These are phyloP conservation scores for Claviceps quebecensis DNA, from an alignment of 2,329 filamentous ascomycete genomes.

Conservation along the genomic window DNA sequence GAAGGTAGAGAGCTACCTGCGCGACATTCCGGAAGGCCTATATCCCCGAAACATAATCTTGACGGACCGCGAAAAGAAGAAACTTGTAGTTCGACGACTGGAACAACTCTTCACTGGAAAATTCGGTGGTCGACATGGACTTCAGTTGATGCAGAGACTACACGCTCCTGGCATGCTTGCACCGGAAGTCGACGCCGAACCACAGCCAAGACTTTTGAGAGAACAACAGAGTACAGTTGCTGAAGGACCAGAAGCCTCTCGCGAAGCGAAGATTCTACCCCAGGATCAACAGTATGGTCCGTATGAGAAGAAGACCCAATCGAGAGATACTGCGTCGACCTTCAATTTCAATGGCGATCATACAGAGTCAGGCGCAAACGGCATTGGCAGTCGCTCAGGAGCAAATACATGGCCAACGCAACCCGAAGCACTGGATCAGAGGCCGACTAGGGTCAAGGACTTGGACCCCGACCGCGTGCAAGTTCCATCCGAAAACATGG, in stretches of 20 bases:
- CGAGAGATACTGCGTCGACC: conserved; percentile 28
- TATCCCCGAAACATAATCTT: conserved; percentile 47
- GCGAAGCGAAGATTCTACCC: conserved; percentile 36
- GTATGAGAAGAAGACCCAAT: conserved; percentile 24
- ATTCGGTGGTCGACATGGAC: conserved; percentile 27
- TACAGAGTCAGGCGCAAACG: conserved; percentile 27
- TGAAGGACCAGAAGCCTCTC: conserved; percentile 18
- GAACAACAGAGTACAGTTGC: conserved; percentile 20
- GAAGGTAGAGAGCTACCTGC: conserved; percentile 55
- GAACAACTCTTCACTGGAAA: conserved; percentile 76
- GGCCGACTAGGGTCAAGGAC: conserved; percentile 63
- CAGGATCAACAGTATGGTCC: conserved; percentile 15
- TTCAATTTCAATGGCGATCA: conserved; percentile 36
- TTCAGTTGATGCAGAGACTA: conserved; percentile 12
- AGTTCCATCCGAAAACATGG: conserved; percentile 61
- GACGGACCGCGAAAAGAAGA: conserved; percentile 63
- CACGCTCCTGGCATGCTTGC: conserved; percentile 7
- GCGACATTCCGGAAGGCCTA: conserved; percentile 57
- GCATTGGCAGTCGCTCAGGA: conserved; percentile 11
- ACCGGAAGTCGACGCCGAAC: conserved; percentile 14
- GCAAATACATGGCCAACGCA: conserved; percentile 27
- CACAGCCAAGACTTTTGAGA: conserved; percentile 12
- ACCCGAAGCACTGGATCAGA: conserved; percentile 45
- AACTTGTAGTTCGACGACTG: conserved; percentile 58
- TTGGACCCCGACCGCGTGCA: conserved; percentile 67